Evolutionary conservation across 2,329 filamentous ascomycete species (phyloP), one percentile per base, ranked within the genome.

Genomic region (Trichoderma asperellum): DNA sequence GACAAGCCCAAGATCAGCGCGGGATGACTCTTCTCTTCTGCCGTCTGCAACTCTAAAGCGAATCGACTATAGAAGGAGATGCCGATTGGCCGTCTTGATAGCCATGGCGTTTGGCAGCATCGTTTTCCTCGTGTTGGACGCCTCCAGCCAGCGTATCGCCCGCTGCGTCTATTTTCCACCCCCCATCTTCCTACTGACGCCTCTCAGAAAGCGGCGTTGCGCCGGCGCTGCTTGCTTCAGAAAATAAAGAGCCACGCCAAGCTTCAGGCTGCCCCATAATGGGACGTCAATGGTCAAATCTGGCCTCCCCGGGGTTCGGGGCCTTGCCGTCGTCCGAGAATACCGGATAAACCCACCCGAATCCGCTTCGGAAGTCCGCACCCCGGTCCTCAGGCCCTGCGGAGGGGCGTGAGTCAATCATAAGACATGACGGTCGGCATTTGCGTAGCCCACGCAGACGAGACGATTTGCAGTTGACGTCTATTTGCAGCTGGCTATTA

Each of bases 121-220:
- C 37, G 55, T 40, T 58, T n/a, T 58, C 29, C 16, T 59, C 55
- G 40, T 29, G 40, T 59, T 59, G 34, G 53, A 64, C 52, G 52
- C 32, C 29, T 21, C 34, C 47, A 49, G 43, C 43, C 10, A 62
- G 43, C 40, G 32, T 34, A 35, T 62, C 43, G 59, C 27, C 34
- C 61, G 40, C 40, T n/a, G 40, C 40, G 40, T 43, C 55, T 27
- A 32, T 32, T 32, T 32, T 8, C 32, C 32, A 62, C 62, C 63
- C 55, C 21, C 64, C n/a, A 34, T 49, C 24, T 32, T 18, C 29
- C 64, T 6, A 18, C 34, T 2, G 40, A 59, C 64, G 64, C 64
- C 64, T 67, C 64, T 67, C 64, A 67, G 64, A 52, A 58, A 67
- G 24, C 55, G 64, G 64, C 64, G 64, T 67, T 29, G 64, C 55